A percentile compares a stretch with the other conserved stretches of the same genome.
These are phyloP conservation scores for Thermochaetoides thermophila DNA, from an alignment of 495 filamentous ascomycete species.

Conservation along the genomic window DNA sequence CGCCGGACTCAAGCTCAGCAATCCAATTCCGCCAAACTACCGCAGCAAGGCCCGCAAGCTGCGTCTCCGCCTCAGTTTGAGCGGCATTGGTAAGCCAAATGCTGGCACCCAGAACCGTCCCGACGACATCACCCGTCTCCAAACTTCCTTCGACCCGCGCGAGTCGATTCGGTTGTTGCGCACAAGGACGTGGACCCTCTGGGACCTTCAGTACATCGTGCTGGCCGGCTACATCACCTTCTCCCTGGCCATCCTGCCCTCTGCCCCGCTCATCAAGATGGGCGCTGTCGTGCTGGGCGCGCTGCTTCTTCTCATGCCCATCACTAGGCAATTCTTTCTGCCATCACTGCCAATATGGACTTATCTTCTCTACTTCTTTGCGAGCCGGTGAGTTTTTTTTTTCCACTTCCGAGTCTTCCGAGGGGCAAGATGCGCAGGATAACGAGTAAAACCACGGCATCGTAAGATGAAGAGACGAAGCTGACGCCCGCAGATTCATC, in stretches of 20 bases:
- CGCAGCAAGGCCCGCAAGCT: slow-evolving; percentile 59
- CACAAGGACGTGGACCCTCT: slow-evolving; percentile 64
- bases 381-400: slow-evolving; percentile 57
- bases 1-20: slow-evolving; percentile 19
- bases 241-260: slow-evolving; percentile 63
- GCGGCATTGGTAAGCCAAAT: slow-evolving; percentile 48
- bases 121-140: slow-evolving; percentile 48
- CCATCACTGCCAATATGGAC: slow-evolving; percentile 71
- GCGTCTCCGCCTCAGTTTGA: slow-evolving; percentile 45
- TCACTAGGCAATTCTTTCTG: slow-evolving; percentile 80
- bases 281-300: slow-evolving; percentile 49
- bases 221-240: slow-evolving; percentile 62
- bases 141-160: slow-evolving; percentile 64
- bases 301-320: slow-evolving; percentile 61
- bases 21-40: slow-evolving; percentile 54
- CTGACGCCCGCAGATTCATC: slow-evolving; percentile 42
- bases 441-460: too few relatives aligned
- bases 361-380: slow-evolving; percentile 80
- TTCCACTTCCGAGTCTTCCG: neutral
- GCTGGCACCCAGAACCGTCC: too few relatives aligned
- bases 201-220: slow-evolving; percentile 75
- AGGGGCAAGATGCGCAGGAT: too few relatives aligned
- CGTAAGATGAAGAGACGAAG: neutral
- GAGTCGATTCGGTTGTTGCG: slow-evolving; percentile 61
- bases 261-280: slow-evolving; percentile 60